These are phyloP conservation scores for Diversispora eburnea DNA, from an alignment of 192 early-diverging fungal genomes.

Conservation along the genomic window DNA sequence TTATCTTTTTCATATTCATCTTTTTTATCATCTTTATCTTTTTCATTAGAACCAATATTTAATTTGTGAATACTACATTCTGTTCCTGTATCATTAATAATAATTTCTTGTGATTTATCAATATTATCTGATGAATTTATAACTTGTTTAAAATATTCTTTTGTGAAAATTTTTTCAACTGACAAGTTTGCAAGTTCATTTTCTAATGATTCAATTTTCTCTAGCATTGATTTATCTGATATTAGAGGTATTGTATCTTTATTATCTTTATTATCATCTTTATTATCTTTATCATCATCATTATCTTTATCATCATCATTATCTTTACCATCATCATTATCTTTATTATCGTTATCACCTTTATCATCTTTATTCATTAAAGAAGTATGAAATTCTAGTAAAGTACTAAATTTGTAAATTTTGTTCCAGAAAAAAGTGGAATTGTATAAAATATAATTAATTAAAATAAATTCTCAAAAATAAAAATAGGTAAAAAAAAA, in stretches of 20 bases:
- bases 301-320: not conserved
- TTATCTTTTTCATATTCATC: not conserved
- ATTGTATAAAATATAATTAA: not conserved
- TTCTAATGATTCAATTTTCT: conserved; percentile 18
- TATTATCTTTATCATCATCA: too few relatives aligned
- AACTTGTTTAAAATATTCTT: conserved; percentile 6
- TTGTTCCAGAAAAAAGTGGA: too few relatives aligned
- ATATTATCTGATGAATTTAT: not conserved
- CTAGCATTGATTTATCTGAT: not conserved
- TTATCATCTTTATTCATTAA: not conserved
- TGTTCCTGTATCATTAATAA: not conserved
- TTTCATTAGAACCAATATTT: not conserved
- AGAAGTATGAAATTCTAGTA: not conserved
- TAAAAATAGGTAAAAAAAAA: too few relatives aligned
- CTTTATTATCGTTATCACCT: not conserved
- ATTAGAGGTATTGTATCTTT: not conserved
- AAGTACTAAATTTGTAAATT: not conserved
- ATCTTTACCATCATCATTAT: too few relatives aligned
- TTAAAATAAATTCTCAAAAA: not conserved
- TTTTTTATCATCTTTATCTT: not conserved
- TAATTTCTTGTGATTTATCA: too few relatives aligned
- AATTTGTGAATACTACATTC: too few relatives aligned
- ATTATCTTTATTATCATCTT: too few relatives aligned
- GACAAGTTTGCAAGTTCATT: conserved; percentile 7
- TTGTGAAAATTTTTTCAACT: conserved; percentile 6